Conservation (phyloP, 164 flowering plant genomes). For the Vitis vinifera region DNA sequence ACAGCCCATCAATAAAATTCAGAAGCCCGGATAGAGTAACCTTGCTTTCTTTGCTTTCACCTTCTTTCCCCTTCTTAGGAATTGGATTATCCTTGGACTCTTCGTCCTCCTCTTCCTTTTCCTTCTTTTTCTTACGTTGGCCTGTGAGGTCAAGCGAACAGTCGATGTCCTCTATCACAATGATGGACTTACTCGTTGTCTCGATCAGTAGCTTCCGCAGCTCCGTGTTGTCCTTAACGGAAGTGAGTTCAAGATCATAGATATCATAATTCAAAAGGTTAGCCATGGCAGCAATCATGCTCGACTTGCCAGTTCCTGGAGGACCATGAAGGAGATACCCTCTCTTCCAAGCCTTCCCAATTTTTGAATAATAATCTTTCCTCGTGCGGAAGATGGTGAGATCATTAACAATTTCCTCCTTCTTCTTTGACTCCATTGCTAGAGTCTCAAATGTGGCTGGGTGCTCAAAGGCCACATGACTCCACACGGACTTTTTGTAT, state of each 20-base stretch:
- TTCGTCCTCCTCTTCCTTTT: slow-evolving; percentile 17
- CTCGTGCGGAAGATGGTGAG: slow-evolving; percentile 31
- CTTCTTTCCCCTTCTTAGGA: slow-evolving; percentile 3
- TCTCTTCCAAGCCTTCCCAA: slow-evolving; percentile 67
- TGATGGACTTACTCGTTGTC: slow-evolving; percentile 46
- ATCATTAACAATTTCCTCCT: slow-evolving; percentile 48
- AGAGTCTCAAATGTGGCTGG: slow-evolving; percentile 52
- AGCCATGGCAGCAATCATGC: slow-evolving; percentile 74
- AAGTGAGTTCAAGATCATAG: slow-evolving; percentile 65
- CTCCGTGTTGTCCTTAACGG: slow-evolving; percentile 51
- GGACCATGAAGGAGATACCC: slow-evolving; percentile 67
- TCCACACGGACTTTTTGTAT: slow-evolving; percentile 28
- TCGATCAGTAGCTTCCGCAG: slow-evolving; percentile 52
- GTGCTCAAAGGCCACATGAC: slow-evolving; percentile 46
- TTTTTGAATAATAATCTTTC: slow-evolving; percentile 45
- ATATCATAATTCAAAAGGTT: slow-evolving; percentile 55
- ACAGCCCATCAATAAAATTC: slow-evolving; percentile 33
- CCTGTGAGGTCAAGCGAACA: slow-evolving; percentile 53
- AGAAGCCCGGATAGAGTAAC: slow-evolving; percentile 42
- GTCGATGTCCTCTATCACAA: slow-evolving; percentile 74
- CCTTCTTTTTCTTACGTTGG: slow-evolving; percentile 30
- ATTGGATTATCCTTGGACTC: slow-evolving; percentile 1
- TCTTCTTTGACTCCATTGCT: slow-evolving; percentile 54
- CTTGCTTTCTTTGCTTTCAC: slow-evolving; percentile 14
- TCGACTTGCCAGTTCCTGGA: slow-evolving; percentile 75